phyloP scores from a whole-genome alignment of 140 eudicot species.

The Ambrosia hybrid region DNA sequence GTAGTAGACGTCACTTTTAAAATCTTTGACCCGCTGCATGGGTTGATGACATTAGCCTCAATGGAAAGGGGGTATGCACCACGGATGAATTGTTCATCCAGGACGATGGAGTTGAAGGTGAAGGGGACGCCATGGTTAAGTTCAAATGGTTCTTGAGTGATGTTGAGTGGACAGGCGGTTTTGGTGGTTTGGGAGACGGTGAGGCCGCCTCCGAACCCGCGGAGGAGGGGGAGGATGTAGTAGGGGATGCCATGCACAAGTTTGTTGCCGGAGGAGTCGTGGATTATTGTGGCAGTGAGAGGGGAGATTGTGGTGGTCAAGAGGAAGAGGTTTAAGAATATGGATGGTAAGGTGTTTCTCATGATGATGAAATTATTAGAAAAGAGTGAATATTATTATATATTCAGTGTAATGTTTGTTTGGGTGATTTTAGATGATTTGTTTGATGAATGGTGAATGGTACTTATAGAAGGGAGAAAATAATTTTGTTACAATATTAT shows the following conservation, averaged over 20 bases:
- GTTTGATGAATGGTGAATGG: too few relatives aligned
- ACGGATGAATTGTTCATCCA: slow-evolving; percentile 30
- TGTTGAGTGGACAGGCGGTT: slow-evolving; percentile 23
- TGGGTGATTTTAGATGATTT: too few relatives aligned
- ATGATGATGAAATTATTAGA: background rate
- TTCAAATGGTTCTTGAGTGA: slow-evolving; percentile 34
- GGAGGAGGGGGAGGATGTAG: slow-evolving; percentile 38
- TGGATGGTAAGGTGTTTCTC: background rate
- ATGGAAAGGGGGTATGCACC: slow-evolving; percentile 30
- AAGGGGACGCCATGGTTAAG: slow-evolving; percentile 29
- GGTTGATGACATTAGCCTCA: slow-evolving; percentile 18
- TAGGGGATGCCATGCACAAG: slow-evolving; percentile 28
- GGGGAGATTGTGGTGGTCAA: slow-evolving; percentile 16
- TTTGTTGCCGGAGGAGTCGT: slow-evolving; percentile 33
- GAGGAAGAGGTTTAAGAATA: slow-evolving; percentile 15
- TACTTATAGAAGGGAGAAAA: too few relatives aligned
- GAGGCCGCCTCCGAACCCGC: slow-evolving; percentile 35
- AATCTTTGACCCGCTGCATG: slow-evolving; percentile 27
- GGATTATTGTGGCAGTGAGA: background rate
- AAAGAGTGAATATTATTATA: background rate
- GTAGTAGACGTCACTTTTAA: slow-evolving; percentile 8
- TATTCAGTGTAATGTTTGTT: too few relatives aligned
- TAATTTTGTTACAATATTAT: too few relatives aligned
- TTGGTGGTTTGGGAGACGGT: slow-evolving; percentile 18
- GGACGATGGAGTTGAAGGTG: slow-evolving; percentile 33